These are phyloP conservation scores for Metschnikowia matae DNA, from an alignment of 805 yeast genomes.

Conservation along the genomic window DNA sequence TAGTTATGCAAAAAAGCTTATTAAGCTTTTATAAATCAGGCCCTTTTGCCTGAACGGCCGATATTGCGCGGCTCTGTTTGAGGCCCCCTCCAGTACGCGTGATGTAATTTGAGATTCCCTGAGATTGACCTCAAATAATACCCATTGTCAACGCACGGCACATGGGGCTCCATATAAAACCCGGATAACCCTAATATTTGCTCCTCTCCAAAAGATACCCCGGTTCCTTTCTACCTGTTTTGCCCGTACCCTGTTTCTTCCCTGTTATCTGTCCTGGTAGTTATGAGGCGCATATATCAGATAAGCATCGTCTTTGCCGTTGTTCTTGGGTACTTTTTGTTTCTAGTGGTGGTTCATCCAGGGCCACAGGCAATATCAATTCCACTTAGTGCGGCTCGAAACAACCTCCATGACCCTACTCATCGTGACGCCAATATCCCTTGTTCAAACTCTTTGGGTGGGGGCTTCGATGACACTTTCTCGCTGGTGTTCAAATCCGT, in stretches of 20 bases:
- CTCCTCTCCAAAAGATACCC: not conserved
- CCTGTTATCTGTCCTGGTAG: not conserved
- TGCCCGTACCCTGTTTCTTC: too few relatives aligned
- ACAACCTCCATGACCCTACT: too few relatives aligned
- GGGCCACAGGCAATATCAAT: not conserved
- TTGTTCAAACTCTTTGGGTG: not conserved
- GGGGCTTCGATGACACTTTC: constrained; percentile 9
- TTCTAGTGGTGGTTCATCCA: not conserved
- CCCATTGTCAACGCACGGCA: not conserved
- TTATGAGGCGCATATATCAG: not conserved
- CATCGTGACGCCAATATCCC: not conserved
- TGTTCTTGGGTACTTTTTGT: not conserved
- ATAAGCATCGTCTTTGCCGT: not conserved
- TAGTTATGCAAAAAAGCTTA: too few relatives aligned
- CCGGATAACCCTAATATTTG: not conserved
- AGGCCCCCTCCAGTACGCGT: not conserved
- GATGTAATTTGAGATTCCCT: not conserved
- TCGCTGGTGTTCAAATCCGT: constrained; percentile 32
- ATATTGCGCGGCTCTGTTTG: not conserved
- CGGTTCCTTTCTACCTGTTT: too few relatives aligned
- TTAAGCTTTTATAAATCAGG: not conserved
- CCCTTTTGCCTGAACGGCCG: not conserved
- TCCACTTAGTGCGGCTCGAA: too few relatives aligned
- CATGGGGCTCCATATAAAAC: not conserved
- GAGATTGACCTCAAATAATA: not conserved